Percentiles rank a stretch among this genome's conserved stretches.
Evolutionary conservation across 768 basidiomycete species (phyloP).

Genomic region (Pilatotrama ljubarskyi): DNA sequence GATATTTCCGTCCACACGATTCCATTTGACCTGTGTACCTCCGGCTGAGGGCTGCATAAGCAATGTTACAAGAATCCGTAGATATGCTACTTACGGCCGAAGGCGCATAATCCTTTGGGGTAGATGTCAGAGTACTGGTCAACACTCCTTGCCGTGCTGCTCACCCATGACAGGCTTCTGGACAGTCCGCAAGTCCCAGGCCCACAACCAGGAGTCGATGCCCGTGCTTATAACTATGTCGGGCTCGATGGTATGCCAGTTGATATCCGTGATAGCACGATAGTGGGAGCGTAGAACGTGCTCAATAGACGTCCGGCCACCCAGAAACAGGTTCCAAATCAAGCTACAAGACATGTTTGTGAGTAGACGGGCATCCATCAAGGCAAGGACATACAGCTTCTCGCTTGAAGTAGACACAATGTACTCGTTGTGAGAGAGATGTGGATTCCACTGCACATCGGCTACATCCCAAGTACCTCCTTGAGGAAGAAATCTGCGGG

Average conservation of each 20-base stretch:
- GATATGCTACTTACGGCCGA: slow-evolving; percentile 45
- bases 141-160: slow-evolving; percentile 16
- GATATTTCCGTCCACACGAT: slow-evolving; percentile 79
- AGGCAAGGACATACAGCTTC: slow-evolving; percentile 60
- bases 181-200: slow-evolving; percentile 76
- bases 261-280: slow-evolving; percentile 96
- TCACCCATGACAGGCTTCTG: slow-evolving; percentile 67
- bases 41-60: slow-evolving; percentile 49
- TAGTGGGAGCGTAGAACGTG: slow-evolving; percentile 88
- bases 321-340: slow-evolving; percentile 89
- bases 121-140: background rate
- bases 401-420: slow-evolving; percentile 88
- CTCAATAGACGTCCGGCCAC: slow-evolving; percentile 78
- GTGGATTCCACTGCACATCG: slow-evolving; percentile 92
- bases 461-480: slow-evolving; percentile 96
- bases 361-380: background rate
- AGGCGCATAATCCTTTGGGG: slow-evolving; percentile 51
- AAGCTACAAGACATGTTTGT: slow-evolving; percentile 40
- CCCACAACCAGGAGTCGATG: slow-evolving; percentile 93
- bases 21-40: slow-evolving; percentile 98
- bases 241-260: slow-evolving; percentile 89
- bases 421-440: slow-evolving; percentile 70
- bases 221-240: slow-evolving; percentile 87
- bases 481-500: slow-evolving; percentile 76
- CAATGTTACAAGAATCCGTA: background rate